Percentiles rank a stretch among this genome's conserved stretches.
These are phyloP conservation scores for Ophiostoma ulmi DNA, from an alignment of 2,329 filamentous ascomycete species.

Conservation along the genomic window DNA sequence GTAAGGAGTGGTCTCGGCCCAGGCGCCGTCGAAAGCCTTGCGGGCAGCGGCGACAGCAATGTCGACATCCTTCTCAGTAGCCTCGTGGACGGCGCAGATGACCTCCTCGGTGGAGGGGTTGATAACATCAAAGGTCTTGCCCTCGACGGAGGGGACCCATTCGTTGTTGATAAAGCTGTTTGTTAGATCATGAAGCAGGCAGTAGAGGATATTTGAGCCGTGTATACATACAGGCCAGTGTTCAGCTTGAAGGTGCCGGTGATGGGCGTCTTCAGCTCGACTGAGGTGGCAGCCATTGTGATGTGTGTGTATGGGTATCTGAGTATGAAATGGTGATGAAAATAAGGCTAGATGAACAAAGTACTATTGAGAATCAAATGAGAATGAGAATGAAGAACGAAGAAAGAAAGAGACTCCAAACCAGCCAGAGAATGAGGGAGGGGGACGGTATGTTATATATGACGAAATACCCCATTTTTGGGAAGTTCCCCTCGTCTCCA, in stretches of 20 bases:
- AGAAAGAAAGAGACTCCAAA: neutral
- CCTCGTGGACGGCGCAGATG: constrained; percentile 77
- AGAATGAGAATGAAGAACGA: neutral
- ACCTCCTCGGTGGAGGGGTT: constrained; percentile 82
- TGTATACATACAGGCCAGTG: constrained; percentile 52
- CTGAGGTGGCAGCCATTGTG: constrained; percentile 35
- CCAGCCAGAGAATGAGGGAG: neutral
- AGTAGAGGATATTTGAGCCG: neutral
- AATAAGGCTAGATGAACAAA: neutral
- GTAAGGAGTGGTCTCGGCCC: constrained; percentile 64
- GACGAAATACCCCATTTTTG: constrained; percentile 13
- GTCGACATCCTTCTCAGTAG: constrained; percentile 78
- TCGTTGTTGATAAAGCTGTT: constrained; percentile 86
- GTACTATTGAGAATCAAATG: neutral
- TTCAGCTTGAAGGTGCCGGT: constrained; percentile 57
- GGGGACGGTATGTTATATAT: constrained; percentile 13
- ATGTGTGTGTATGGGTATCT: constrained; percentile 9
- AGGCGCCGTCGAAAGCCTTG: constrained; percentile 72
- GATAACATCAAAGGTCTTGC: constrained; percentile 87
- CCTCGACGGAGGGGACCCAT: constrained; percentile 76
- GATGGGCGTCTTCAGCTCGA: constrained; percentile 63
- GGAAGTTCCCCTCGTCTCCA: constrained; percentile 5
- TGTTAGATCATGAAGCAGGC: constrained; percentile 2
- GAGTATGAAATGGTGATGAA: neutral
- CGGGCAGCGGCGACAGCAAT: constrained; percentile 79